These are phyloP conservation scores for Leccinum uliginosum DNA, from an alignment of 768 basidiomycete species.

Conservation along the genomic window DNA sequence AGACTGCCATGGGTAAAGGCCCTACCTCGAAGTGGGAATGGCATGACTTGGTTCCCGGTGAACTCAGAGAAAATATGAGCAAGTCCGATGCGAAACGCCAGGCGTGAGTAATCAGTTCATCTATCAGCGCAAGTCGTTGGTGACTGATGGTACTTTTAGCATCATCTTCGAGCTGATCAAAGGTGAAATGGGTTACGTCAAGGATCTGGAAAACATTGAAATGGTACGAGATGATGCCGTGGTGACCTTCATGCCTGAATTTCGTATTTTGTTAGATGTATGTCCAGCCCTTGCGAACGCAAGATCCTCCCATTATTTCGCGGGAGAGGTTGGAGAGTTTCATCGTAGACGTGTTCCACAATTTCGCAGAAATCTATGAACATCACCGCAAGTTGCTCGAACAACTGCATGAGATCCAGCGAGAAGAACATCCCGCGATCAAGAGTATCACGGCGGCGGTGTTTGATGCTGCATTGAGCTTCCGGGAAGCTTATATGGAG, in stretches of 20 bases:
- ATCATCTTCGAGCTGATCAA: constrained; percentile 94
- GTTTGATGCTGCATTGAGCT: constrained; percentile 87
- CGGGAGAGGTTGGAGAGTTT: constrained; percentile 69
- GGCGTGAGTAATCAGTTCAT: constrained; percentile 48
- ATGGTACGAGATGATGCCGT: constrained; percentile 41
- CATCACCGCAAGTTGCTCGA: constrained; percentile 78
- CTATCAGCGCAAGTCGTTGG: not conserved
- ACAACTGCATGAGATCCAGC: constrained; percentile 79
- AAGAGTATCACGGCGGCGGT: constrained; percentile 78
- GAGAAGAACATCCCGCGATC: constrained; percentile 81
- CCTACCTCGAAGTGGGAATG: constrained; percentile 81
- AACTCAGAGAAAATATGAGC: constrained; percentile 53
- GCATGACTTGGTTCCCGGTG: constrained; percentile 79
- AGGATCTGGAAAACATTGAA: constrained; percentile 84
- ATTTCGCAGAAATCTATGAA: constrained; percentile 68
- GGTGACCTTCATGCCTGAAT: not conserved
- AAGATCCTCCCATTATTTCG: constrained; percentile 75
- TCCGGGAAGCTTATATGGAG: constrained; percentile 88
- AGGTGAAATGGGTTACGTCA: constrained; percentile 93
- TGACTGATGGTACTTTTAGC: constrained; percentile 34
- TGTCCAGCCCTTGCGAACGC: constrained; percentile 64
- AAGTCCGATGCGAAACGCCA: constrained; percentile 83
- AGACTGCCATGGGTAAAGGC: constrained; percentile 82
- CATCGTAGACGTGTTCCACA: constrained; percentile 86
- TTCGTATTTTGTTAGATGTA: constrained; percentile 57